Evolutionary conservation across 2,329 filamentous ascomycete species (phyloP).

Genomic region (Zymoseptoria brevis): DNA sequence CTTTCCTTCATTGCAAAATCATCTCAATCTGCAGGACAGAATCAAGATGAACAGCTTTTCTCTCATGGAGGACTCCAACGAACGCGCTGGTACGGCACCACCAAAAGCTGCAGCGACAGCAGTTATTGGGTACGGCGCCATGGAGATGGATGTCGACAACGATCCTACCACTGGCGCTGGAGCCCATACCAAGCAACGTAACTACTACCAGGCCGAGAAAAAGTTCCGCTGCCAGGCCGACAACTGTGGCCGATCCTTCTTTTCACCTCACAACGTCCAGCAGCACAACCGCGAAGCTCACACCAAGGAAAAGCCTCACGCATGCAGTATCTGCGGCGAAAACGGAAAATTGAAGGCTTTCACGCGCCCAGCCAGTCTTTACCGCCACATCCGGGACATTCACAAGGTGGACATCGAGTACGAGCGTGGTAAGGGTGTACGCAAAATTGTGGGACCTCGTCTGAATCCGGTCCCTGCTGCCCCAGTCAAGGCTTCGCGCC

Average conservation of each 20-base stretch:
- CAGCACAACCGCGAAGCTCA: constrained; percentile 18
- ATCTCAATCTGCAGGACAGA: background rate
- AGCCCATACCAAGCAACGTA: background rate
- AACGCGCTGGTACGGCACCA: background rate
- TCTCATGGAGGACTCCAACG: background rate
- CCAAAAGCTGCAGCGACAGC: background rate
- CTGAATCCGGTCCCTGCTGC: background rate
- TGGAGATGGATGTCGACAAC: background rate
- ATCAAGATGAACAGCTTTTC: background rate
- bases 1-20: background rate
- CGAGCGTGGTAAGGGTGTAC: background rate
- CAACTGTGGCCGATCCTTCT: constrained; percentile 8
- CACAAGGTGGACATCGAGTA: background rate
- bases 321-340: constrained; percentile 9
- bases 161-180: background rate
- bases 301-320: constrained; percentile 10
- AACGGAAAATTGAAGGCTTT: background rate
- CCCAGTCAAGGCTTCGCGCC: background rate
- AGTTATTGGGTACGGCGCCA: background rate
- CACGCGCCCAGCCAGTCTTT: constrained; percentile 1
- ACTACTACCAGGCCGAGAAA: background rate
- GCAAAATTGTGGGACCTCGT: background rate
- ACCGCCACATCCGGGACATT: constrained; percentile 3
- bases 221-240: constrained; percentile 10
- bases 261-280: constrained; percentile 10